Percentiles rank a stretch among this genome's conserved stretches.
These are phyloP conservation scores for Thielaviopsis punctulata DNA, from an alignment of 2,329 filamentous ascomycete genomes.

Conservation along the genomic window DNA sequence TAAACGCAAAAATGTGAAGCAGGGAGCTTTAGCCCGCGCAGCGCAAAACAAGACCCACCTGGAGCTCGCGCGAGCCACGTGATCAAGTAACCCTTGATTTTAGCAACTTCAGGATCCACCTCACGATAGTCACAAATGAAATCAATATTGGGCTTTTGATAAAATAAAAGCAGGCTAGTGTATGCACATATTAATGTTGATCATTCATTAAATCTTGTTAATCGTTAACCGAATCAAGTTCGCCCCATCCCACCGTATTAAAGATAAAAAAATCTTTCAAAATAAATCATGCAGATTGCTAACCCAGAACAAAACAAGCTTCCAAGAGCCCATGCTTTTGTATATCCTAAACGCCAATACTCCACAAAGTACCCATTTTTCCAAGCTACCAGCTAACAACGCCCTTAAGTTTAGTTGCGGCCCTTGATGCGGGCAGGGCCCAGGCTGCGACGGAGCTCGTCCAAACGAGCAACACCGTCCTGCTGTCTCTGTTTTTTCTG, in stretches of 20 bases:
- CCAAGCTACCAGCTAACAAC: background rate
- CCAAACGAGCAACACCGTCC: slow-evolving; percentile 72
- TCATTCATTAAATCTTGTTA: background rate
- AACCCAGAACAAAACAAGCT: background rate
- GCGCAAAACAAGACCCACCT: background rate
- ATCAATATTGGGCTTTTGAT: background rate
- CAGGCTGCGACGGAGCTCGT: slow-evolving; percentile 68
- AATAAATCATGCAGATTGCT: background rate
- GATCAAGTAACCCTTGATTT: background rate
- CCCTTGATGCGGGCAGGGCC: slow-evolving; percentile 52
- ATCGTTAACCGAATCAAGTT: background rate
- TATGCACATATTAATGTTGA: background rate
- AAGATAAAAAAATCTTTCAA: slow-evolving; percentile 1
- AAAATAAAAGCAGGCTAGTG: background rate
- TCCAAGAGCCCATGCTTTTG: background rate
- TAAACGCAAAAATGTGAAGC: background rate
- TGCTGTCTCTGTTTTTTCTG: slow-evolving; percentile 69
- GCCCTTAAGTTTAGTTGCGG: slow-evolving; percentile 3
- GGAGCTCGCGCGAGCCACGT: background rate
- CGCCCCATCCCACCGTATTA: background rate
- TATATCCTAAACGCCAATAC: slow-evolving; percentile 5
- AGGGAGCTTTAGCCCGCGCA: background rate
- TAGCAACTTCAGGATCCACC: background rate
- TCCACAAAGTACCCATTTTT: slow-evolving; percentile 1
- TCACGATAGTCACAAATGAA: background rate